phyloP scores from a whole-genome alignment of 345 rosid genomes.

The Bruguiera parviflora region DNA sequence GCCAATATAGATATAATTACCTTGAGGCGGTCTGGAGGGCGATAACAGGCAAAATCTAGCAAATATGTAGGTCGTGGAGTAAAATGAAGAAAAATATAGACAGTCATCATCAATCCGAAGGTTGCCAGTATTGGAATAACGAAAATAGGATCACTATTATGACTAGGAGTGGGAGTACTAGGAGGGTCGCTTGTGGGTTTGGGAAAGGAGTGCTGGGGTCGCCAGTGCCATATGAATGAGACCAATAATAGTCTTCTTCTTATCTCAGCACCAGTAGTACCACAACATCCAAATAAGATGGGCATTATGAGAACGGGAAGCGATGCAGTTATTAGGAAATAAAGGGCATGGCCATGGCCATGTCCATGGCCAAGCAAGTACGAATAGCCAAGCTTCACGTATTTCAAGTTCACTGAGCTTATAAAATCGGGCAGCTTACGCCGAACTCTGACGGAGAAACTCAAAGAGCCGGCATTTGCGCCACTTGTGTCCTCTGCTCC shows the following conservation, averaged over 20 bases:
- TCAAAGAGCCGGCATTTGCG: slow-evolving; percentile 41
- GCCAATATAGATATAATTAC: slow-evolving; percentile 24
- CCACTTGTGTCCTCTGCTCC: slow-evolving; percentile 34
- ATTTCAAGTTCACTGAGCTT: slow-evolving; percentile 49
- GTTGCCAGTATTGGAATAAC: too few species aligned
- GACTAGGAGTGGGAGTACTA: too few species aligned
- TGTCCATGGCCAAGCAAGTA: slow-evolving; percentile 36
- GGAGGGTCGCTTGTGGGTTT: too few species aligned
- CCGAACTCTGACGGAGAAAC: slow-evolving; percentile 40
- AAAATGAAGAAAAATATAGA: slow-evolving; percentile 37
- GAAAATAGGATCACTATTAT: too few species aligned
- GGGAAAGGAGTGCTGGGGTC: not conserved
- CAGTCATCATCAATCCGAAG: slow-evolving; percentile 20
- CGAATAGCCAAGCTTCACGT: slow-evolving; percentile 57
- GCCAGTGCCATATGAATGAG: slow-evolving; percentile 19
- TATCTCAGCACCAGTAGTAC: slow-evolving; percentile 13
- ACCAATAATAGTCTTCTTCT: slow-evolving; percentile 26
- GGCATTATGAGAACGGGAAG: slow-evolving; percentile 30
- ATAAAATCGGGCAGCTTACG: slow-evolving; percentile 51
- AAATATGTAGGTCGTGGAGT: slow-evolving; percentile 46
- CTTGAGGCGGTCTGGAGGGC: slow-evolving; percentile 63
- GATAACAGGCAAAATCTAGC: slow-evolving; percentile 62
- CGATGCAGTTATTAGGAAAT: slow-evolving; percentile 21
- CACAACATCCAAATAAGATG: not conserved
- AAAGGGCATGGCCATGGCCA: slow-evolving; percentile 25